Conservation (phyloP, 2,329 filamentous ascomycete genomes). For the Lecanicillium sp. region DNA sequence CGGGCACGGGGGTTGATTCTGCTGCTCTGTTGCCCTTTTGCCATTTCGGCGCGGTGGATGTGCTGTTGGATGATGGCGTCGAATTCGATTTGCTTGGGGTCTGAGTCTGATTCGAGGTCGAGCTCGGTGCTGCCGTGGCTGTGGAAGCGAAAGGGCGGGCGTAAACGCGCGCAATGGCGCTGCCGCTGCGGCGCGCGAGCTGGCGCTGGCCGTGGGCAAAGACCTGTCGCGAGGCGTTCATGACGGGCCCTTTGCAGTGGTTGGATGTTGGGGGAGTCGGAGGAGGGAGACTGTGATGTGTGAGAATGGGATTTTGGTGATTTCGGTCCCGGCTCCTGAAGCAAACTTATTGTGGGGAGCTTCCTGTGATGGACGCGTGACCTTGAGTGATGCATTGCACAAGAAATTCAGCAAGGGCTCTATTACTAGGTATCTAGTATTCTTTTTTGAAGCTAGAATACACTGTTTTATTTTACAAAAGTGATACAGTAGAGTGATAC, state of each 20-base stretch:
- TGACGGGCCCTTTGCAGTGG: neutral
- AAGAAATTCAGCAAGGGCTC: no score
- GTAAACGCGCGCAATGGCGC: neutral
- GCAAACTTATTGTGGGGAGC: no score
- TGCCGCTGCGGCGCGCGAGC: conserved; percentile 1
- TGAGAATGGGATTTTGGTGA: no score
- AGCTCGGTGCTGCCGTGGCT: conserved; percentile 3
- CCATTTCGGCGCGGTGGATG: no score
- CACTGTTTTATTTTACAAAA: conserved; percentile 1
- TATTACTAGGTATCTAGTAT: no score
- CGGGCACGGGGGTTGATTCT: neutral
- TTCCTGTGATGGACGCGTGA: no score
- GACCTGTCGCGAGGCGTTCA: conserved; percentile 4
- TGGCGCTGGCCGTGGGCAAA: conserved; percentile 1
- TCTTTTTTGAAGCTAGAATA: no score
- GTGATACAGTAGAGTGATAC: neutral
- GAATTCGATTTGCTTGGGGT: neutral
- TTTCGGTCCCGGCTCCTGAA: neutral
- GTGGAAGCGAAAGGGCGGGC: neutral
- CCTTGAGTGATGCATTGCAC: no score
- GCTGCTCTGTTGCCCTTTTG: neutral
- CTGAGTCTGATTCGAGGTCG: conserved; percentile 1
- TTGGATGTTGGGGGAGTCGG: neutral
- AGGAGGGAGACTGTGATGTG: neutral
- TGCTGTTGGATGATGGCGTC: no score